Percentiles rank a stretch among this genome's conserved stretches.
phyloP scores from a whole-genome alignment of 2,329 filamentous ascomycete species.

The Capronia coronata region DNA sequence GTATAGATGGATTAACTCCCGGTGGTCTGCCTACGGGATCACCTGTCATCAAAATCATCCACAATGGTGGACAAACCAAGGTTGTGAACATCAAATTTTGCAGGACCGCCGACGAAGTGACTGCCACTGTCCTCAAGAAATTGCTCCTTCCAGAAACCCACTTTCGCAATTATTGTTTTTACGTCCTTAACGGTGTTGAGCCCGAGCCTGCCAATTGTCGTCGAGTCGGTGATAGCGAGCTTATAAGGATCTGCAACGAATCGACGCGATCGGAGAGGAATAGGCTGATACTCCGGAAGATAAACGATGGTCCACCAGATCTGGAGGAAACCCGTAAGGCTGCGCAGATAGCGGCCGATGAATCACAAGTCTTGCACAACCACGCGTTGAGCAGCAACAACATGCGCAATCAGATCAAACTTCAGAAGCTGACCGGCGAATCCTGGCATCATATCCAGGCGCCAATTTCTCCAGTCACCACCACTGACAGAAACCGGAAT shows the following conservation, averaged over 20 bases:
- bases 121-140: slow-evolving; percentile 81
- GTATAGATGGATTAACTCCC: slow-evolving; percentile 79
- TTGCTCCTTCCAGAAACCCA: slow-evolving; percentile 83
- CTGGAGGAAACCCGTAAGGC: slow-evolving; percentile 79
- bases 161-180: slow-evolving; percentile 94
- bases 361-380: slow-evolving; percentile 66
- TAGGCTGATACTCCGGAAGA: slow-evolving; percentile 81
- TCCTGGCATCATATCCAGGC: slow-evolving; percentile 78
- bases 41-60: slow-evolving; percentile 87
- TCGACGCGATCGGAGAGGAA: slow-evolving; percentile 78
- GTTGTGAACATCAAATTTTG: slow-evolving; percentile 90
- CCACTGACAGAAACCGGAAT: slow-evolving; percentile 35
- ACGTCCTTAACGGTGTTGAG: slow-evolving; percentile 78
- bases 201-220: slow-evolving; percentile 75
- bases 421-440: slow-evolving; percentile 83
- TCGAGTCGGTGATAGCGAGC: slow-evolving; percentile 74
- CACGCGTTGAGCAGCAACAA: slow-evolving; percentile 57
- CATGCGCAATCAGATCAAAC: slow-evolving; percentile 75
- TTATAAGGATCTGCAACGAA: slow-evolving; percentile 87
- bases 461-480: slow-evolving; percentile 66
- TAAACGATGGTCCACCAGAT: slow-evolving; percentile 86
- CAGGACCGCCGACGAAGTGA: slow-evolving; percentile 85
- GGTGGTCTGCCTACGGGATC: slow-evolving; percentile 78
- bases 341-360: slow-evolving; percentile 81
- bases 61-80: slow-evolving; percentile 82